A percentile compares a stretch with the other conserved stretches of the same genome.
Conservation (phyloP, 441 rosid species). For the Brassica hybrid region DNA sequence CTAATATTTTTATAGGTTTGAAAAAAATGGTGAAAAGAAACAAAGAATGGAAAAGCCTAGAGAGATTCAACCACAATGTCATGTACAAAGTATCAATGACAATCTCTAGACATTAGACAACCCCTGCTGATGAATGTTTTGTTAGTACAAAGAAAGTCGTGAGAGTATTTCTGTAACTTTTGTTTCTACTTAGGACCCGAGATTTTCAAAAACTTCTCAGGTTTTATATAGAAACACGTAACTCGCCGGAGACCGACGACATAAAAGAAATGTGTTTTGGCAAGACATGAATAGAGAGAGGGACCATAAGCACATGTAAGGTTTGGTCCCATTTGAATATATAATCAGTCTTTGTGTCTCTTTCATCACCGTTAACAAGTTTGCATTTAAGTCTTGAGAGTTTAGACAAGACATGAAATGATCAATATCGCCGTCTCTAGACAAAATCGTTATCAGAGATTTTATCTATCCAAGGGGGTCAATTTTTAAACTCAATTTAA, state of each 20-base stretch:
- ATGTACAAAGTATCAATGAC: conserved; percentile 38
- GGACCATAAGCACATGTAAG: conserved; percentile 44
- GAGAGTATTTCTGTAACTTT: conserved; percentile 25
- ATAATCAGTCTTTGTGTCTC: conserved; percentile 34
- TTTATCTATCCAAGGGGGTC: conserved; percentile 13
- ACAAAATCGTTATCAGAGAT: conserved; percentile 21
- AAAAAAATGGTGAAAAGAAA: background rate
- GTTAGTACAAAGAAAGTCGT: conserved; percentile 23
- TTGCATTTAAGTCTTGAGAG: conserved; percentile 40
- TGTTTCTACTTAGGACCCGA: conserved; percentile 12
- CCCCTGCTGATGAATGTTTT: conserved; percentile 23
- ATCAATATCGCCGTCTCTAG: background rate
- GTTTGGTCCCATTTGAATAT: conserved; percentile 32
- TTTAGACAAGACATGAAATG: conserved; percentile 36
- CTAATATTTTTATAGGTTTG: background rate
- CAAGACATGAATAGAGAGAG: conserved; percentile 31
- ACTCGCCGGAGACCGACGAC: conserved; percentile 28
- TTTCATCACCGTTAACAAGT: conserved; percentile 37
- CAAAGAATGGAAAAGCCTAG: background rate
- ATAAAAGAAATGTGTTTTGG: conserved; percentile 10
- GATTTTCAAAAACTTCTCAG: background rate
- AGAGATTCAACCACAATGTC: conserved; percentile 9
- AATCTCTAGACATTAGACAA: conserved; percentile 43
- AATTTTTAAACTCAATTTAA: conserved; percentile 3
- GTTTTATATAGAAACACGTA: conserved; percentile 30